Evolutionary conservation across 2,329 filamentous ascomycete genomes (phyloP).

Genomic region (Xylaria polymorpha): DNA sequence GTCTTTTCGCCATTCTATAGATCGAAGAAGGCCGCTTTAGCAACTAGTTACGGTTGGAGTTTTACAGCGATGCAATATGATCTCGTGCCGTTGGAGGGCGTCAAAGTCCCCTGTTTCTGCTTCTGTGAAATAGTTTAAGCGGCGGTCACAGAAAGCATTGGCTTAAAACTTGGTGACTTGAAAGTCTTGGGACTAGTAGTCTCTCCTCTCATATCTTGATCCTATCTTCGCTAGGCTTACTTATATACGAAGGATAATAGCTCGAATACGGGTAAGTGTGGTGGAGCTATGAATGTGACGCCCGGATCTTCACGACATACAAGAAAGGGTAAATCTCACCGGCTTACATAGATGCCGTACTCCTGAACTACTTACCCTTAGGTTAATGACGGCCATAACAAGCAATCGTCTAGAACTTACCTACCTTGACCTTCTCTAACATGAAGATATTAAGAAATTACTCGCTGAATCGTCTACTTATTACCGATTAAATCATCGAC

Average conservation of each 20-base stretch:
- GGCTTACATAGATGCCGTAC: background rate
- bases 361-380: background rate
- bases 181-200: background rate
- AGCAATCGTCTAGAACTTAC: slow-evolving; percentile 10
- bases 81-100: background rate
- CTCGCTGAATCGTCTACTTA: background rate
- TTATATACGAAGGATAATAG: background rate
- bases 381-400: background rate
- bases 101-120: background rate
- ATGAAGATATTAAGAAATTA: background rate
- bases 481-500: background rate
- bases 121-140: background rate
- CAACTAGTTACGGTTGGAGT: background rate
- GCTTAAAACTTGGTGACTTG: background rate
- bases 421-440: background rate
- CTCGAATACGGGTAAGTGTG: background rate
- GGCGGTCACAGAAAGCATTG: background rate
- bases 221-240: background rate
- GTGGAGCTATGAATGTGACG: too few species aligned
- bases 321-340: background rate
- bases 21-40: background rate
- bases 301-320: background rate
- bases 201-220: background rate
- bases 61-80: background rate
- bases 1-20: slow-evolving; percentile 2